phyloP scores from a whole-genome alignment of 106 monocot genomes.

The Amphibolis antarctica region DNA sequence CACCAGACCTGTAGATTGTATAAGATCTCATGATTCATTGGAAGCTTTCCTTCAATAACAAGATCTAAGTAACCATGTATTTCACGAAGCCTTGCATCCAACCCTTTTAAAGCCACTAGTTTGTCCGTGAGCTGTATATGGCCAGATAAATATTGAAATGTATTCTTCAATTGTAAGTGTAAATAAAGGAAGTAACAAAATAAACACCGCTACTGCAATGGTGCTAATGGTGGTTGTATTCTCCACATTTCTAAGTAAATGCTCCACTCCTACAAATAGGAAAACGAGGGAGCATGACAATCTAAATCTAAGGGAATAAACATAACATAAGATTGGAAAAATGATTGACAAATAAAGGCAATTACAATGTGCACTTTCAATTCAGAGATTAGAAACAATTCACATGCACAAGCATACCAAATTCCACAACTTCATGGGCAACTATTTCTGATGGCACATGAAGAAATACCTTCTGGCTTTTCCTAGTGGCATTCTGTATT shows the following conservation, averaged over 20 bases:
- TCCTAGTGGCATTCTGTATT: slow-evolving; percentile 90
- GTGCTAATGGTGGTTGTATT: slow-evolving; percentile 98
- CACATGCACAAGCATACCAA: slow-evolving; percentile 35
- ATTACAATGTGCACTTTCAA: not conserved
- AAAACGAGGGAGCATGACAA: not conserved
- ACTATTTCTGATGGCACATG: slow-evolving; percentile 99
- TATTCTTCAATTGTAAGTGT: not conserved
- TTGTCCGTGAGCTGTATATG: slow-evolving; percentile 64
- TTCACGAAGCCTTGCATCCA: slow-evolving; percentile 89
- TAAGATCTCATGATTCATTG: slow-evolving; percentile 92
- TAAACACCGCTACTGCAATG: slow-evolving; percentile 80
- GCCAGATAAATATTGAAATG: not conserved
- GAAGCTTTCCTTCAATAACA: slow-evolving; percentile 90
- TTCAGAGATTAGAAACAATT: too few species aligned
- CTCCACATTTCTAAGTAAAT: slow-evolving; percentile 93
- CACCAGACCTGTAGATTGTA: slow-evolving; percentile 80
- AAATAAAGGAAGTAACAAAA: not conserved
- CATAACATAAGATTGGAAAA: not conserved
- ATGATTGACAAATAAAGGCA: not conserved
- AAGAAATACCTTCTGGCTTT: slow-evolving; percentile 94
- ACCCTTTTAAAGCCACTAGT: slow-evolving; percentile 85
- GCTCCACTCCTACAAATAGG: slow-evolving; percentile 73
- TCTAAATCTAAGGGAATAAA: not conserved
- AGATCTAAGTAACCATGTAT: slow-evolving; percentile 77
- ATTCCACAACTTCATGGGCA: slow-evolving; percentile 99